Conservation (phyloP, 202 grass and related monocot genomes). For the Cymbopogon flexuosus region DNA sequence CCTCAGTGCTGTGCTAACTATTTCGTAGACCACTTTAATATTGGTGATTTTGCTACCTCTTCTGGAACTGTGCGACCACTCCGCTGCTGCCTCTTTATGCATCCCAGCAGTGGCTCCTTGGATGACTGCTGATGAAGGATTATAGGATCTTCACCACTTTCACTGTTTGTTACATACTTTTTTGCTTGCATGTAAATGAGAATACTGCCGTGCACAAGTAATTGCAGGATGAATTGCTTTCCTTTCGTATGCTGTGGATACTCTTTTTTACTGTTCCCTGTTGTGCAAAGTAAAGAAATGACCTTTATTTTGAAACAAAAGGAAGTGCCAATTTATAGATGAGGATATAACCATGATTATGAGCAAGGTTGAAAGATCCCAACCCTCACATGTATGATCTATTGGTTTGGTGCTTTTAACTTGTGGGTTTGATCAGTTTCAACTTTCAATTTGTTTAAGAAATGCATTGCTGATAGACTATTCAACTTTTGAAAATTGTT, state of each 20-base stretch:
- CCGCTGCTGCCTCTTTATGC: not conserved
- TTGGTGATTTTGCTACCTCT: not conserved
- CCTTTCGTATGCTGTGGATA: not conserved
- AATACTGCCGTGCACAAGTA: not conserved
- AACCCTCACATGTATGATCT: not conserved
- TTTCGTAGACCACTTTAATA: not conserved
- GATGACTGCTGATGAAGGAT: not conserved
- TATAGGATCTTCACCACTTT: not conserved
- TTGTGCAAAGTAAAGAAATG: not conserved
- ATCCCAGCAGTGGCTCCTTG: too few relatives aligned
- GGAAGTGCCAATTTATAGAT: not conserved
- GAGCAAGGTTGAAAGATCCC: not conserved
- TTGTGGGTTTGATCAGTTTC: not conserved
- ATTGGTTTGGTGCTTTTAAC: not conserved
- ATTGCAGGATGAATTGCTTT: not conserved
- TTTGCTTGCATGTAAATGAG: not conserved
- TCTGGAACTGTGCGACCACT: too few relatives aligned
- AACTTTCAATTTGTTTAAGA: not conserved
- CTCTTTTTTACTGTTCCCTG: not conserved
- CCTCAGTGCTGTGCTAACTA: not conserved
- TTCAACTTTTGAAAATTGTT: not conserved
- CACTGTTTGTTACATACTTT: not conserved
- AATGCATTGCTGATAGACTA: too few relatives aligned
- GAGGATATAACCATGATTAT: not conserved
- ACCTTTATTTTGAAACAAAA: not conserved